phyloP scores from a whole-genome alignment of 1,139 yeast genomes.

The Candida frijolesensis region DNA sequence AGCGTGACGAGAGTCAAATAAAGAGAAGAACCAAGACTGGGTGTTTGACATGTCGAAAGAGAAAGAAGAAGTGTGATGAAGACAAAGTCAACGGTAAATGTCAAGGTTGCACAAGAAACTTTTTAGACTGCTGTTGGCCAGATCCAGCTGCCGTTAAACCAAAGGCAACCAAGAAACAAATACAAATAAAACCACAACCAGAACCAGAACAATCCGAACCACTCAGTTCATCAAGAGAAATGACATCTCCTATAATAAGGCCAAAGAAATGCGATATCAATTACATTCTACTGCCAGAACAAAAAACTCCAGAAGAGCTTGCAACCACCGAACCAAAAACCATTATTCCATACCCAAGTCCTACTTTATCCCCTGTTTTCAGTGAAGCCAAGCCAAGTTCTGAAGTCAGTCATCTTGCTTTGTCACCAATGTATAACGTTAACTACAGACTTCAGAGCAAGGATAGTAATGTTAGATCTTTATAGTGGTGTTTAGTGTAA shows the following conservation, averaged over 20 bases:
- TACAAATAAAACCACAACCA: not conserved
- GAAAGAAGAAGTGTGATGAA: conserved; percentile 53
- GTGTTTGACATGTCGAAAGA: conserved; percentile 46
- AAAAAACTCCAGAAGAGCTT: conserved; percentile 2
- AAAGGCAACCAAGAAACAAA: conserved; percentile 4
- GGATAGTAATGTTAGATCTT: conserved; percentile 17
- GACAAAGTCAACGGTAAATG: conserved; percentile 47
- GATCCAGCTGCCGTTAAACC: conserved; percentile 12
- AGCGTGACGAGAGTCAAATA: conserved; percentile 17
- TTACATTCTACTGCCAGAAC: conserved; percentile 12
- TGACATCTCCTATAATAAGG: conserved; percentile 10
- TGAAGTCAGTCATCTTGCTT: conserved; percentile 20
- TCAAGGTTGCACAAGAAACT: conserved; percentile 50
- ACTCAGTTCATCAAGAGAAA: not conserved
- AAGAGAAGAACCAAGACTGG: conserved; percentile 46
- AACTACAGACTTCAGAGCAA: conserved; percentile 17
- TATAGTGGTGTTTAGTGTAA: not conserved
- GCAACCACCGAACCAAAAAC: conserved; percentile 3
- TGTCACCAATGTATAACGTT: conserved; percentile 19
- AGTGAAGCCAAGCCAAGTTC: conserved; percentile 13
- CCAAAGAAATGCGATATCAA: conserved; percentile 19
- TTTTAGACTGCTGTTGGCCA: conserved; percentile 51
- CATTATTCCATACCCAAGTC: conserved; percentile 24
- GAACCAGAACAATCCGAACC: not conserved
- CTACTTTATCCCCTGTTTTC: conserved; percentile 24